Base-by-base conservation (phyloP, 495 filamentous ascomycete genomes). In the Extremus antarcticus region DNA sequence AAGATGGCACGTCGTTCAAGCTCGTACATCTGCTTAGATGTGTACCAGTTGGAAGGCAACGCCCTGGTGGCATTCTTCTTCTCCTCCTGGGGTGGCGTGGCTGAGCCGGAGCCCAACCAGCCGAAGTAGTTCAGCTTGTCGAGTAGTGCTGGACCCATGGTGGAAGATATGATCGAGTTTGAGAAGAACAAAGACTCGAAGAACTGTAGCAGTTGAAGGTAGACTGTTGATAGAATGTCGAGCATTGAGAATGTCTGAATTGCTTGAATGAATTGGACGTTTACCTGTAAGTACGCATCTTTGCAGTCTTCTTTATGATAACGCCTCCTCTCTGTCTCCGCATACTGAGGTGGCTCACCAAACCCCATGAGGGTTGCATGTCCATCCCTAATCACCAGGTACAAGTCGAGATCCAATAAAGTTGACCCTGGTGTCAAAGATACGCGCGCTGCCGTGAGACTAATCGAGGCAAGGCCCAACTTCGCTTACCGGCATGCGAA, bases 1-100 rank as follows among this genome's bases (percentile, higher is more conserved):
- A 78, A 80, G 55, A 80, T 75, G 16, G 75, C 73, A 13, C 77
- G 73, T 16, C 75, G 62, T 55, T 80, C 77, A 8, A 80, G 69
- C 57, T 78, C 70, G 50, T 71, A 78, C 63, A 78, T 74, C 51
- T 73, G 72, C 38, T 67, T 51, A 0, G 72, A 74, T 2, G 66
- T 71, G 61, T 78, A 79, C 74, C 74, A 78, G 1, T 71, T 73
- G 32, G 71, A 63, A 15, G 76, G 75, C 11, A 79, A 64, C 43
- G 69, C 68, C 39, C 66, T 63, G 29, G 65, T 51, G 15, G 72
- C 32, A 7, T 17, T 38, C 19, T 52, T 52, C 11, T 43, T 24
- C 16, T 58, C 50, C 4, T 47, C 23, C 13, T 21, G 21, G 1
- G 46, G 53, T 45, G 41, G 41, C 41, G 15, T 45, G 3, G 41